These are phyloP conservation scores for Thalassiosira sp. DNA, from an alignment of 352 stramenopile species.

Conservation along the genomic window DNA sequence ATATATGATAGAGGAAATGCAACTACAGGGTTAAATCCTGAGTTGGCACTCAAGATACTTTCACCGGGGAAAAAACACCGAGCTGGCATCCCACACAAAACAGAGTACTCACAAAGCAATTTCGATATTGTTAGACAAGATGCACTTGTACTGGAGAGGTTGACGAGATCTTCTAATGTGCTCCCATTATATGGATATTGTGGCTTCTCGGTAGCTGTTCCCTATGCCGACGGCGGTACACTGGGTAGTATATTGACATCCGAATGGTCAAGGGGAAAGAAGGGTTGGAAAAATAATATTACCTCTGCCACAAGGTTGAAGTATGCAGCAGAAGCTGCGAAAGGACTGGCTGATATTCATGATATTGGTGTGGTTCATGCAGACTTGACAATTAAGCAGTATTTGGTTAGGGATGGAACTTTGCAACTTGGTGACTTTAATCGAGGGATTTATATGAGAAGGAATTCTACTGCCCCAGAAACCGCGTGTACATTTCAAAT, in stretches of 20 bases:
- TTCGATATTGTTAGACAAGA: constrained; percentile 24
- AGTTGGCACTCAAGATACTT: constrained; percentile 11
- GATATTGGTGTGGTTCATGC: constrained; percentile 25
- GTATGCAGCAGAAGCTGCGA: constrained; percentile 6
- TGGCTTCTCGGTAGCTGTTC: constrained; percentile 12
- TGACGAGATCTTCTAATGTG: constrained; percentile 27
- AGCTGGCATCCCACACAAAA: constrained; percentile 1
- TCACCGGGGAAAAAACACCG: constrained; percentile 4
- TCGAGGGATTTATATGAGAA: constrained; percentile 14
- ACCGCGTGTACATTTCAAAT: constrained; percentile 20
- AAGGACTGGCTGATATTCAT: constrained; percentile 21
- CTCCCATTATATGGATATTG: constrained; percentile 46
- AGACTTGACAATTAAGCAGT: constrained; percentile 44
- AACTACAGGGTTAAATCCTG: constrained; percentile 9
- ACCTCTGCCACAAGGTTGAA: constrained; percentile 12
- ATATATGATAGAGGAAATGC: background rate
- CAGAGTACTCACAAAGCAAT: constrained; percentile 9
- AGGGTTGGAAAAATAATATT: constrained; percentile 9
- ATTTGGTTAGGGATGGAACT: constrained; percentile 12
- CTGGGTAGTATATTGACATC: constrained; percentile 3
- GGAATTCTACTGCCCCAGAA: constrained; percentile 17
- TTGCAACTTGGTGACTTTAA: constrained; percentile 50
- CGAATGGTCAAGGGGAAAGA: background rate
- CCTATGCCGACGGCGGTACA: constrained; percentile 7
- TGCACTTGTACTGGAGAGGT: constrained; percentile 41